Evolutionary conservation across 2,329 filamentous ascomycete genomes (phyloP), one percentile per base, ranked within the genome.

Genomic region (Fusarium sp.): DNA sequence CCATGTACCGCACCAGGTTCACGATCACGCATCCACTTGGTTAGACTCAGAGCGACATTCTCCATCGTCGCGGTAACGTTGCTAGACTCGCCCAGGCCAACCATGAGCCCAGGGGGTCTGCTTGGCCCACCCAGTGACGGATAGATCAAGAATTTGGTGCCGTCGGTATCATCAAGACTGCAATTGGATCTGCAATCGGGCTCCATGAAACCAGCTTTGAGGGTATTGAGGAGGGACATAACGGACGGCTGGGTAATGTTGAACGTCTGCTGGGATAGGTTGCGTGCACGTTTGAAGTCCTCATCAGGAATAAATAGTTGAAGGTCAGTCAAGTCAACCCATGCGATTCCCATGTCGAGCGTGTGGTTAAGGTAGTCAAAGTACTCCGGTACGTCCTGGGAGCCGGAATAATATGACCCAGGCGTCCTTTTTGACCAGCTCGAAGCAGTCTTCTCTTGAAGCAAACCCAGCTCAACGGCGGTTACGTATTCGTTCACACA

Each of bases 11-110:
- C 6, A 4, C 31, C n/a, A 0, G 59, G 34, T 2, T 37, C 54
- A 2, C 39, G 34, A 47, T 68, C 67, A 6, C 65, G 46, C 30
- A 68, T 68, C 67, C 61, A 62, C 15, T 68, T 70, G 0, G 57
- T 57, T 13, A 70, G 7, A 5, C 67, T 68, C 10, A 40, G 9
- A 0, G 51, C 67, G 31, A 62, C 30, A 12, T 60, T 70, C 1
- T 48, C 11, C 2, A 70, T 12, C 0, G 41, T 57, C 0, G 9
- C 6, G 11, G 18, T 5, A 8, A 60, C 6, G 6, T 58, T 23
- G 0, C 9, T 30, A 0, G 53, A 27, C 2, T 46, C 7, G 0
- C 61, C 51, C 6, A 70, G n/a, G 3, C 50, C 47, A 2, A 46
- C 7, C 37, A 55, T 43, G 0, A 68, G n/a, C 7, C 13, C 18